Conservation (phyloP, 768 basidiomycete species). For the Rhodotorula taiwanensis region DNA sequence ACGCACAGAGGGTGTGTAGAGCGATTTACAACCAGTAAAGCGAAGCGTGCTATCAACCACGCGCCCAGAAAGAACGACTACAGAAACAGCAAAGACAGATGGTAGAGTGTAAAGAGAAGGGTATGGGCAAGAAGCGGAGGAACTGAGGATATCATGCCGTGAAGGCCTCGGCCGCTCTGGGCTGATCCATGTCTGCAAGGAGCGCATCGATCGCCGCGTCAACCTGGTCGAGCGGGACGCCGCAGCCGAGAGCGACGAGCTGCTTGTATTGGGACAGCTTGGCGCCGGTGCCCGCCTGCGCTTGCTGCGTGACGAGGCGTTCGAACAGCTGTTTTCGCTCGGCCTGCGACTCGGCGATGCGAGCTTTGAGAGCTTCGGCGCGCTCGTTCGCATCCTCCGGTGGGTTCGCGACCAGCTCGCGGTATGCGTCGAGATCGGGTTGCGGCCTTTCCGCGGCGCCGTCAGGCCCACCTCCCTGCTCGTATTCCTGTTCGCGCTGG, state of each 20-base stretch:
- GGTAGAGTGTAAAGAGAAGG: background rate
- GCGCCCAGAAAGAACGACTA: too few species aligned
- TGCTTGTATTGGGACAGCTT: constrained; percentile 81
- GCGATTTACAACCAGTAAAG: too few species aligned
- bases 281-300: constrained; percentile 82
- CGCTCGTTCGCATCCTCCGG: constrained; percentile 53
- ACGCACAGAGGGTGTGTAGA: background rate
- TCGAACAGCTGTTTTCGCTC: constrained; percentile 65
- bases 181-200: constrained; percentile 53
- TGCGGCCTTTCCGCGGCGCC: background rate
- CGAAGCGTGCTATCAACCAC: too few species aligned
- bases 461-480: background rate
- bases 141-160: background rate
- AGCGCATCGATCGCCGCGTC: constrained; percentile 78
- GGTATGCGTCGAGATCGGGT: constrained; percentile 34
- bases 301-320: constrained; percentile 55
- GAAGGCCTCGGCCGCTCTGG: background rate
- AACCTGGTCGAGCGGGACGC: constrained; percentile 78
- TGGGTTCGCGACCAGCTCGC: constrained; percentile 44
- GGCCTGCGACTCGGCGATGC: constrained; percentile 60
- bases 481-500: constrained; percentile 57
- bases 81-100: background rate
- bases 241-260: constrained; percentile 83
- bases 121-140: too few species aligned
- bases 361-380: constrained; percentile 56